Conservation (phyloP, 75 land plant species). For the Pinus tabuliformis region DNA sequence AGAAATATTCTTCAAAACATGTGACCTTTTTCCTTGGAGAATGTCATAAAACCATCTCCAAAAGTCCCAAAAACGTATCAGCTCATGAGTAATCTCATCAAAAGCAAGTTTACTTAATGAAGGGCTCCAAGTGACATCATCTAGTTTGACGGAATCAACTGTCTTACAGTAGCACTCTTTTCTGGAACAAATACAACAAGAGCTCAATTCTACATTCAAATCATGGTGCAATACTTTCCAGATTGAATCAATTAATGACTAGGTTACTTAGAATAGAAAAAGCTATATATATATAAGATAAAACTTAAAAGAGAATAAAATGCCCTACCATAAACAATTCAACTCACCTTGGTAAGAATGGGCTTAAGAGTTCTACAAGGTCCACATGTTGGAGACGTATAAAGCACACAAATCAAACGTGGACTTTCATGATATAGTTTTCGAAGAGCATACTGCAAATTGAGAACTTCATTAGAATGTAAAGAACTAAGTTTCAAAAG, state of each 20-base stretch:
- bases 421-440: slow-evolving; percentile 97
- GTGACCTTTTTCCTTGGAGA: no score
- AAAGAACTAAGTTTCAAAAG: neutral
- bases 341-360: slow-evolving; percentile 78
- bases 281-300: neutral
- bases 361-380: slow-evolving; percentile 96
- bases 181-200: no score
- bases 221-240: no score
- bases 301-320: neutral
- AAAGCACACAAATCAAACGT: slow-evolving; percentile 82
- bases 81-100: no score
- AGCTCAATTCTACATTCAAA: no score
- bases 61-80: no score
- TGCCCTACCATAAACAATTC: neutral
- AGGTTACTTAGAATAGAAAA: neutral
- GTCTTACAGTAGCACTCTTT: neutral
- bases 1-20: no score
- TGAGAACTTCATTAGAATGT: neutral
- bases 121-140: no score
- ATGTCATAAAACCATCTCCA: no score
- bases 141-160: neutral
- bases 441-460: slow-evolving; percentile 84
- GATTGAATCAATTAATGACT: neutral
- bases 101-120: no score
- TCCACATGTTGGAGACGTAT: slow-evolving; percentile 96